Evolutionary conservation across 352 stramenopile genomes (phyloP).

Genomic region (Globisporangium orthogonon): DNA sequence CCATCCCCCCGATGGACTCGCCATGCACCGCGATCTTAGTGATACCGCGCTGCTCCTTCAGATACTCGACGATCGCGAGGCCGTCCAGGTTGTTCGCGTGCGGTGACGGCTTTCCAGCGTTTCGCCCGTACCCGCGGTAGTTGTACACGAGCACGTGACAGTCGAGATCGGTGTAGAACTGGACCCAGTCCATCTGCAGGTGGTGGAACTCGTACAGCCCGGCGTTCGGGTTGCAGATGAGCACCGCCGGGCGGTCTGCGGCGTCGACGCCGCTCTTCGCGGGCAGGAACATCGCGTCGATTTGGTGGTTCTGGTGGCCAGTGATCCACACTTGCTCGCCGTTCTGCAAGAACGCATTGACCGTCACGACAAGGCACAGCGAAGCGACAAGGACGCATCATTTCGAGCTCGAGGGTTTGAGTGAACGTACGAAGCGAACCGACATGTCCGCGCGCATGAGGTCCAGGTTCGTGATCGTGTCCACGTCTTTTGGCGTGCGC

Average conservation of each 20-base stretch:
- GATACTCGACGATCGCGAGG: slow-evolving; percentile 66
- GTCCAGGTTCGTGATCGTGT: slow-evolving; percentile 67
- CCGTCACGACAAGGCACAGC: background rate
- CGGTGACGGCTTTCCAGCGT: slow-evolving; percentile 52
- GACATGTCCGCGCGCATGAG: slow-evolving; percentile 79
- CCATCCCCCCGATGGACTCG: slow-evolving; percentile 78
- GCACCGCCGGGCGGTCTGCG: slow-evolving; percentile 39
- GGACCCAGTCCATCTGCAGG: slow-evolving; percentile 87
- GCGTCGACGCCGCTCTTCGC: slow-evolving; percentile 21
- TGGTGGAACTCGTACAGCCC: slow-evolving; percentile 86
- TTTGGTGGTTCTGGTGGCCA: slow-evolving; percentile 44
- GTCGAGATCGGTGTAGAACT: slow-evolving; percentile 78
- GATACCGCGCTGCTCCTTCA: slow-evolving; percentile 45
- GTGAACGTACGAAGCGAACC: slow-evolving; percentile 58
- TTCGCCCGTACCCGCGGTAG: slow-evolving; percentile 82
- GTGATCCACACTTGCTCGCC: slow-evolving; percentile 80
- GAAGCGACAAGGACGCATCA: too few species aligned
- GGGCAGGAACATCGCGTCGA: slow-evolving; percentile 81
- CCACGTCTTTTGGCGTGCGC: slow-evolving; percentile 28
- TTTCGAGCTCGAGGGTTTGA: background rate
- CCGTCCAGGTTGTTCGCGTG: slow-evolving; percentile 56
- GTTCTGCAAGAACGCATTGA: slow-evolving; percentile 26
- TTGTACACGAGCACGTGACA: slow-evolving; percentile 85
- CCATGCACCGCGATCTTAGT: slow-evolving; percentile 70
- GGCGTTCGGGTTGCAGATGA: slow-evolving; percentile 84